Conservation (phyloP, 345 rosid species). For the Murraya paniculata region DNA sequence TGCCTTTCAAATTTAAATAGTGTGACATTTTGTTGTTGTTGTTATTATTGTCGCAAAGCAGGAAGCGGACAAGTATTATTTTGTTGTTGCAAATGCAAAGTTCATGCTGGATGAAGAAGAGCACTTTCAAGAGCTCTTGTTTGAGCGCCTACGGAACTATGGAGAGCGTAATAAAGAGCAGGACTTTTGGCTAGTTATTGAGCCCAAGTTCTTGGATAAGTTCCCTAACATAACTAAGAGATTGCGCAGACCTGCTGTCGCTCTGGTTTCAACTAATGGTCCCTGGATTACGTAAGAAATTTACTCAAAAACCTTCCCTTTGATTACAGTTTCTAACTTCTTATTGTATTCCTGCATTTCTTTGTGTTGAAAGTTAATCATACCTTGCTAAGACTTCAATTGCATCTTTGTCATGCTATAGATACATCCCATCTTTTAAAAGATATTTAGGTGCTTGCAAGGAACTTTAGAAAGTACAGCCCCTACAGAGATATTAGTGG, state of each 20-base stretch:
- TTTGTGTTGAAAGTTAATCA: background rate
- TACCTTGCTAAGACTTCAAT: background rate
- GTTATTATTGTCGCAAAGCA: constrained; percentile 22
- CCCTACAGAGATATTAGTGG: background rate
- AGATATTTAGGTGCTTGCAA: background rate
- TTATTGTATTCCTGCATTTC: background rate
- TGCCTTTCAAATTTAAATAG: background rate
- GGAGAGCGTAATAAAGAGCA: constrained; percentile 63
- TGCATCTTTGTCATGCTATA: background rate
- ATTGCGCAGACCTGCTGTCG: constrained; percentile 90
- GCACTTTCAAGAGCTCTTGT: constrained; percentile 83
- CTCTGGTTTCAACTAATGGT: constrained; percentile 87
- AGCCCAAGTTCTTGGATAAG: constrained; percentile 83
- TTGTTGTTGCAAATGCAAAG: constrained; percentile 84
- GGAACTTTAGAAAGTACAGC: background rate
- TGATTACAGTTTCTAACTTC: background rate
- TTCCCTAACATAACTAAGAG: constrained; percentile 78
- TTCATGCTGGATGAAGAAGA: constrained; percentile 99
- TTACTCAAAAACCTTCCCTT: background rate
- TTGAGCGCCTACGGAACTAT: constrained; percentile 66
- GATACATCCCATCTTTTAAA: background rate
- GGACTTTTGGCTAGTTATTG: constrained; percentile 95
- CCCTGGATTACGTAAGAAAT: constrained; percentile 90
- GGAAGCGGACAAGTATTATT: constrained; percentile 53
- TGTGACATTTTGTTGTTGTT: background rate